Percentiles rank a stretch among this genome's conserved stretches.
Evolutionary conservation across 2,329 filamentous ascomycete species (phyloP).

Genomic region (Sphaerostilbella broomeana): DNA sequence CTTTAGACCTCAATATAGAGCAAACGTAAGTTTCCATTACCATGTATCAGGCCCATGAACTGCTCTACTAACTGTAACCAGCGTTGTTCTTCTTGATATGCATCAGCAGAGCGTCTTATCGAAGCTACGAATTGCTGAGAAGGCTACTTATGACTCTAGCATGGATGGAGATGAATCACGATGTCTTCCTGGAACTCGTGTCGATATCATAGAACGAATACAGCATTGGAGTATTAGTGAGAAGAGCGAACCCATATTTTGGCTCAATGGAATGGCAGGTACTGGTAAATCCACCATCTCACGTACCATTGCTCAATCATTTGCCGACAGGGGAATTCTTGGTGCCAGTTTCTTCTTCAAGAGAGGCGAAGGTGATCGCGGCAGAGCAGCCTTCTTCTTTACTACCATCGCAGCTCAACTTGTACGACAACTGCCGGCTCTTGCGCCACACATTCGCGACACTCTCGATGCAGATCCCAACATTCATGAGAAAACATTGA

Average conservation of each 20-base stretch:
- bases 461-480: slow-evolving; percentile 26
- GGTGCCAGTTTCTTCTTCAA: slow-evolving; percentile 41
- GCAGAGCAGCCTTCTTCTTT: slow-evolving; percentile 30
- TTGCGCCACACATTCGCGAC: slow-evolving; percentile 22
- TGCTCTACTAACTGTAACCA: background rate
- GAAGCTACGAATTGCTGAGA: slow-evolving; percentile 18
- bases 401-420: slow-evolving; percentile 34
- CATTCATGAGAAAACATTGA: slow-evolving; percentile 23
- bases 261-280: slow-evolving; percentile 33
- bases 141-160: slow-evolving; percentile 29
- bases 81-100: slow-evolving; percentile 8
- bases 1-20: slow-evolving; percentile 6
- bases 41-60: background rate
- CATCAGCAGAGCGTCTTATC: slow-evolving; percentile 19
- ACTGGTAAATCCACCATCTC: slow-evolving; percentile 36
- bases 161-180: slow-evolving; percentile 22
- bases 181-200: slow-evolving; percentile 27
- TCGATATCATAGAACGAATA: slow-evolving; percentile 23
- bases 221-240: slow-evolving; percentile 21
- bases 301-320: slow-evolving; percentile 22
- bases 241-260: slow-evolving; percentile 25
- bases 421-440: slow-evolving; percentile 19
- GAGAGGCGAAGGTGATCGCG: slow-evolving; percentile 32
- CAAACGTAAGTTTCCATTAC: slow-evolving; percentile 3
- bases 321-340: slow-evolving; percentile 13